Evolutionary conservation across 2,329 filamentous ascomycete species (phyloP).

Genomic region (Rutstroemia sydowiana): DNA sequence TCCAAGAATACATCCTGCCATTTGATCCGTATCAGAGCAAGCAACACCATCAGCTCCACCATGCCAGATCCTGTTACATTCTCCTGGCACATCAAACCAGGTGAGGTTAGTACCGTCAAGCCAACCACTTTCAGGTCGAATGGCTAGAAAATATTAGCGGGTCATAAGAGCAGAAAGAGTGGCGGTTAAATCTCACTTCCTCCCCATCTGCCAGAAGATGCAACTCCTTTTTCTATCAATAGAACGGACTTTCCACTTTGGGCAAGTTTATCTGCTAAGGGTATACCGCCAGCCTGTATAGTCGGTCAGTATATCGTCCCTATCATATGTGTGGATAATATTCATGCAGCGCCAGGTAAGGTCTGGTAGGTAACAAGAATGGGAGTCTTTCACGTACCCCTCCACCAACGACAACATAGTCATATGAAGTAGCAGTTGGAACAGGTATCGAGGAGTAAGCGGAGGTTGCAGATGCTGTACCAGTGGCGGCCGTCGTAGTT

Average conservation of each 20-base stretch:
- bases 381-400: slow-evolving; percentile 25
- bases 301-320: background rate
- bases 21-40: slow-evolving; percentile 63
- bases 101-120: slow-evolving; percentile 51
- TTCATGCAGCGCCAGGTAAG: background rate
- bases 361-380: background rate
- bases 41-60: slow-evolving; percentile 39
- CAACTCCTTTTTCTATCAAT: slow-evolving; percentile 52
- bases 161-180: background rate
- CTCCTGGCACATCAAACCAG: slow-evolving; percentile 63
- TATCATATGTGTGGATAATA: no score
- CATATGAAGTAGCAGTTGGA: slow-evolving; percentile 41
- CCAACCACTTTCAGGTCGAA: slow-evolving; percentile 45
- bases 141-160: slow-evolving; percentile 13
- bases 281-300: slow-evolving; percentile 39
- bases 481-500: slow-evolving; percentile 25
- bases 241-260: slow-evolving; percentile 59
- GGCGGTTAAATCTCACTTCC: slow-evolving; percentile 35
- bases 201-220: slow-evolving; percentile 58
- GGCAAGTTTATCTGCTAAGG: slow-evolving; percentile 50
- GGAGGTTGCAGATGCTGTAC: slow-evolving; percentile 37
- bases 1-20: slow-evolving; percentile 65
- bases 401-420: slow-evolving; percentile 48
- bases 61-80: slow-evolving; percentile 58
- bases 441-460: slow-evolving; percentile 39